Conservation (phyloP, 768 basidiomycete species). For the Auriscalpium vulgare region DNA sequence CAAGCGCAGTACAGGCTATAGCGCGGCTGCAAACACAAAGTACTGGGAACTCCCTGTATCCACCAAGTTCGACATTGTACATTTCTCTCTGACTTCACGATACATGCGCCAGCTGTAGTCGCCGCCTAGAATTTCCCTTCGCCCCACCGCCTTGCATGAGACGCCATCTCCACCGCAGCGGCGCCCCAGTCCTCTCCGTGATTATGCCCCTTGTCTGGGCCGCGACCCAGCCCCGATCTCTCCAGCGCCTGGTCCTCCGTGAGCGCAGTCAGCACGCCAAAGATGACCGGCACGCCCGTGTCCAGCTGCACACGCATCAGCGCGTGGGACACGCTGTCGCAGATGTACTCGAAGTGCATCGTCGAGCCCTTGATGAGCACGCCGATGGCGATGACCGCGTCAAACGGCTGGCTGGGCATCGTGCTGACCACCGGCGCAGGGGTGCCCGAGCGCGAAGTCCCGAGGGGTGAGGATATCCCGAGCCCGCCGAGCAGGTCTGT, state of each 20-base stretch:
- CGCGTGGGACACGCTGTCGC: slow-evolving; percentile 85
- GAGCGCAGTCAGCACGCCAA: slow-evolving; percentile 90
- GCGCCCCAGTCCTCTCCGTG: slow-evolving; percentile 98
- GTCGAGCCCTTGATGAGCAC: slow-evolving; percentile 97
- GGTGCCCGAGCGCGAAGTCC: slow-evolving; percentile 43
- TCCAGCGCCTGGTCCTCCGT: slow-evolving; percentile 92
- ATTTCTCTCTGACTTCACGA: background rate
- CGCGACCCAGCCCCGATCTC: slow-evolving; percentile 79
- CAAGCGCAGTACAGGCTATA: too few species aligned
- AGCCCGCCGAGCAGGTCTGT: slow-evolving; percentile 73
- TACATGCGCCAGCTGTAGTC: background rate
- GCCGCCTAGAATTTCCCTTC: slow-evolving; percentile 50
- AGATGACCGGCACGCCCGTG: slow-evolving; percentile 89
- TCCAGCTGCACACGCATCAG: slow-evolving; percentile 94
- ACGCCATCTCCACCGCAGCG: slow-evolving; percentile 92
- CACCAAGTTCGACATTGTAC: background rate
- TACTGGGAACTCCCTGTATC: too few species aligned
- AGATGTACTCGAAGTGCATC: slow-evolving; percentile 99
- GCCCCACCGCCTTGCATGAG: slow-evolving; percentile 55
- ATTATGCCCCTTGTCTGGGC: slow-evolving; percentile 76
- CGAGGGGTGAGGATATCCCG: slow-evolving; percentile 31
- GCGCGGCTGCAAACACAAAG: too few species aligned
- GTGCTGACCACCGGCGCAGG: slow-evolving; percentile 32
- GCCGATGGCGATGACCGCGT: slow-evolving; percentile 95
- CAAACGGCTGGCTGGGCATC: slow-evolving; percentile 61